phyloP scores from a whole-genome alignment of 208 protist species.

The Porcisia hertigi region DNA sequence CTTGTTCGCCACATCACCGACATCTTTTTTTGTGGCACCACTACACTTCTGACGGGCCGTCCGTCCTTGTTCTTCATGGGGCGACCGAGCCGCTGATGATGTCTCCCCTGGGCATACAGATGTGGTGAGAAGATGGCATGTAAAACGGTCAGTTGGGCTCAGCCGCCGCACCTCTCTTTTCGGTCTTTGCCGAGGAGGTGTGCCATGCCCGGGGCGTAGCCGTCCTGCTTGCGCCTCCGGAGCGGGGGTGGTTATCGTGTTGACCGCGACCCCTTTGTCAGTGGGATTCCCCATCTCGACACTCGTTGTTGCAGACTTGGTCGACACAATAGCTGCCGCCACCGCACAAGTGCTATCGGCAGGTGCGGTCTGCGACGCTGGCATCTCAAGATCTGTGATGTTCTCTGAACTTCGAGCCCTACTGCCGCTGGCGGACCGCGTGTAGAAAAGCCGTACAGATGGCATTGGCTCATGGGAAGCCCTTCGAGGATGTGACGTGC shows the following conservation, averaged over 20 bases:
- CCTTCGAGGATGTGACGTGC: background rate
- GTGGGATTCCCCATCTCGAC: background rate
- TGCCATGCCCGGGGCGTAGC: background rate
- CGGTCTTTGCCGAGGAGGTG: background rate
- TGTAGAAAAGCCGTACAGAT: conserved; percentile 25
- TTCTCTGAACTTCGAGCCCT: background rate
- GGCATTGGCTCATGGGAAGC: background rate
- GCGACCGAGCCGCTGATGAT: background rate
- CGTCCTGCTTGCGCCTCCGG: background rate
- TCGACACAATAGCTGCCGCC: background rate
- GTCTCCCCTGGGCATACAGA: background rate
- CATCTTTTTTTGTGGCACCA: background rate
- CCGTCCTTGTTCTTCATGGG: background rate
- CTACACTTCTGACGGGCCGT: background rate
- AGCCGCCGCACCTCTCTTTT: background rate
- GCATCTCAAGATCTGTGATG: background rate
- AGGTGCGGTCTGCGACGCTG: background rate
- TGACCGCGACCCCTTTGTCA: background rate
- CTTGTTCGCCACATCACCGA: background rate
- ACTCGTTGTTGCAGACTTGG: background rate
- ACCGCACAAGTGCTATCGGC: background rate
- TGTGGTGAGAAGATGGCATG: background rate
- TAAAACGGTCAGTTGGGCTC: background rate
- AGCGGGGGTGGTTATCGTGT: background rate
- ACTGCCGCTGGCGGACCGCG: conserved; percentile 5